Evolutionary conservation across 2,329 filamentous ascomycete species (phyloP), one percentile per base, ranked within the genome.

Genomic region (Teratosphaeria nubilosa): DNA sequence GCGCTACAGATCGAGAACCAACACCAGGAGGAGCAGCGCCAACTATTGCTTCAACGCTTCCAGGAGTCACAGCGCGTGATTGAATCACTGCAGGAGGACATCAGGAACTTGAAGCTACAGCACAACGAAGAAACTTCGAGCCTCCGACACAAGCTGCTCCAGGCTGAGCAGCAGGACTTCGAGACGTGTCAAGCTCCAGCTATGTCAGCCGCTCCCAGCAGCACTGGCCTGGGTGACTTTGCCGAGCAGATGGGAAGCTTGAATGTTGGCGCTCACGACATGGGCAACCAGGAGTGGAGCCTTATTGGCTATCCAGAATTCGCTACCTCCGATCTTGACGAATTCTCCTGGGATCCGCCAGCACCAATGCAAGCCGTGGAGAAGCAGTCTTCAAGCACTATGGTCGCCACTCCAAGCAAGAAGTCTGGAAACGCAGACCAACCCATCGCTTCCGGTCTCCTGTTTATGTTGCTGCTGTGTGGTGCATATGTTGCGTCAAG

Each of bases 401-500:
- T 63, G 25, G 58, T 63, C 5, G 62, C 62, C 37, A 41, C 25
- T 34, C 48, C 60, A 25, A 54, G 64, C 74, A 78, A 64, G 80
- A 85, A 62, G 22, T 56, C 55, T 64, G 51, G 34, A 37, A 52
- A 65, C 61, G 56, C 61, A 34, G 79, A 80, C 59, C 77, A 79
- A 59, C 81, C 86, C 61, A 86, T 90, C 65, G 88, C 91, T 68
- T 89, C 90, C 55, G 84, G 90, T 68, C 77, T 97, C 68, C 81
- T 97, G 73, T 87, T 92, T 74, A 95, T 96, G 90, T 88, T 96
- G 66, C 88, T 99, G 70, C 87, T 99, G 57, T 91, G 96, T 64
- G 94, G 94, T 70, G 94, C 94, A 56, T 96, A 96, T 71, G 91
- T 97, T 66, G 87, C 94, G 62, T 96, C 92, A 32, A 95, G 91